phyloP scores from a whole-genome alignment of 768 basidiomycete genomes.

The Epithele typhae region DNA sequence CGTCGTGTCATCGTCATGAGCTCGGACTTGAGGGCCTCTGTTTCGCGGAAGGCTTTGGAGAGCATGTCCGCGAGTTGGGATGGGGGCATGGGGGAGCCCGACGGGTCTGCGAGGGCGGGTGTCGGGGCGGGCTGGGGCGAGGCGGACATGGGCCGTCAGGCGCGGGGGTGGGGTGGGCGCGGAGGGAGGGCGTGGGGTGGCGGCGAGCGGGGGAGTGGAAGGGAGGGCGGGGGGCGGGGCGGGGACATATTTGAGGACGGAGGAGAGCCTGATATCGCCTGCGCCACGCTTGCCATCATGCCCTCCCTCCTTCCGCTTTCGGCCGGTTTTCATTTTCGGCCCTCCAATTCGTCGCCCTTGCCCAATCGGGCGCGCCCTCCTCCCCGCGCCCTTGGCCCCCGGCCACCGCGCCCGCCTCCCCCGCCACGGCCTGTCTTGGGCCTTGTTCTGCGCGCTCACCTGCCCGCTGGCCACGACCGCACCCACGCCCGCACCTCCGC shows the following conservation, averaged over 20 bases:
- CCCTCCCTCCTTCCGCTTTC: constrained; percentile 3
- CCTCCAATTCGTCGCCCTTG: neutral
- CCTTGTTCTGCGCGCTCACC: neutral
- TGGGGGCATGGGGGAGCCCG: constrained; percentile 28
- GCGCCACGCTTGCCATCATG: constrained; percentile 16
- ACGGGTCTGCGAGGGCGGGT: constrained; percentile 10
- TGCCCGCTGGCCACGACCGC: neutral
- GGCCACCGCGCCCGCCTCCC: constrained; percentile 9
- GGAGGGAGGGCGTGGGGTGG: constrained; percentile 6
- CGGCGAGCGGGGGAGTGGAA: constrained; percentile 10
- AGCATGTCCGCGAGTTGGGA: constrained; percentile 57
- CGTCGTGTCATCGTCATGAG: constrained; percentile 38
- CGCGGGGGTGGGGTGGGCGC: neutral
- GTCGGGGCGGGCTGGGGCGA: constrained; percentile 20
- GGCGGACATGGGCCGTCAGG: constrained; percentile 16
- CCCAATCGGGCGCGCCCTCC: neutral
- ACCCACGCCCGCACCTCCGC: too few relatives aligned
- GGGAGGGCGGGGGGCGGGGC: constrained; percentile 14
- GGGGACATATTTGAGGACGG: constrained; percentile 8
- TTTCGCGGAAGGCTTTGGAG: constrained; percentile 46
- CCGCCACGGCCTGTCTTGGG: constrained; percentile 2
- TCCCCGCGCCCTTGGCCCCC: constrained; percentile 8
- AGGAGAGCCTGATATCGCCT: constrained; percentile 10
- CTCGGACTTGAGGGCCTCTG: constrained; percentile 47
- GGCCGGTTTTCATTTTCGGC: constrained; percentile 11